Evolutionary conservation across 169 alveolate species (phyloP), one percentile per base, ranked within the genome.

Genomic region (Neospora caninum): DNA sequence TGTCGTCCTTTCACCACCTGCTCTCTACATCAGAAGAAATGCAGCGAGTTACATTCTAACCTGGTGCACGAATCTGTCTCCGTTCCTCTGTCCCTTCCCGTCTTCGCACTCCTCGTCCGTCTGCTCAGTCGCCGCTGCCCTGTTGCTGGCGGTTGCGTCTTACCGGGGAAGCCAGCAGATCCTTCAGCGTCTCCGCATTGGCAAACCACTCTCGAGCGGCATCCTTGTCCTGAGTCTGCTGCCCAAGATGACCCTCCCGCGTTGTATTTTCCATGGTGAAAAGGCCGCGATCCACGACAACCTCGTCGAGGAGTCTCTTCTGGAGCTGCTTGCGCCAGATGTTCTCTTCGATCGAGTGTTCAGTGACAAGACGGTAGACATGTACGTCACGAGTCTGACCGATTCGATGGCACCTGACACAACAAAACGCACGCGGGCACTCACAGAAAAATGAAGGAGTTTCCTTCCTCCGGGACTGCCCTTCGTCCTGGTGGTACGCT

Each of bases 341-440:
- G 95, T 98, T 99, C 95, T 99, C 99, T 96, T 99, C 99, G 43
- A 99, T 99, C 0, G 99, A 99, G 95, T 98, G 98, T 92, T 97
- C 98, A 92, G 99, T 97, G 84, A 99, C 97, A 80, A 99, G 96
- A 88, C 99, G 96, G 96, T 99, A 99, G 42, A 99, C 99, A 88
- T 99, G 98, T 31, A 99, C 99, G 69, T 99, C 99, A 91, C 99
- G 97, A 0, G 99, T 98, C 96, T 99, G 99, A 0, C 99, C 99
- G 42, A 99, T 99, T 88, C 99, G 94, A 93, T 99, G 99, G 92
- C 99, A 99, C 84, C 95, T 93, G 95, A 34, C n/a, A 18, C 34
- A 70, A 0, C 38, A 20, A 70, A 83, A 4, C 92, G 25, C 25
- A 7, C 22, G 67, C 4, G 41, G 42, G 58, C 4, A 53, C 20